Conservation (phyloP, 352 stramenopile species). For the Phytopythium helicoides region DNA sequence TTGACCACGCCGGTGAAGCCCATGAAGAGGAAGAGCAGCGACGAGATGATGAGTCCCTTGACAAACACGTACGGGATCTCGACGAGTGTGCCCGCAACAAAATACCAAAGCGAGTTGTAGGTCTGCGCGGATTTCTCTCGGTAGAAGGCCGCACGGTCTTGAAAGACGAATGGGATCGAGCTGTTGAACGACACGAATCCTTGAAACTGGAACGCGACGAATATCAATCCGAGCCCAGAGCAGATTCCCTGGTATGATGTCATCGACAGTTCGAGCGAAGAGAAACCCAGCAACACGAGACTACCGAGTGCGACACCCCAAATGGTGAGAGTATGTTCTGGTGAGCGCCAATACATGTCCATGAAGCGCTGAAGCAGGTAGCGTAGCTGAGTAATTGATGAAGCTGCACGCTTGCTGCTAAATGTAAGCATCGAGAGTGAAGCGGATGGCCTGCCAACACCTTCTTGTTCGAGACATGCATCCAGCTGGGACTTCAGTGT, state of each 20-base stretch:
- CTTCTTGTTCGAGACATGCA: no score
- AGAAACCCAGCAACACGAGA: slow-evolving; percentile 64
- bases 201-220: slow-evolving; percentile 57
- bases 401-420: slow-evolving; percentile 22
- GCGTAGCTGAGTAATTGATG: slow-evolving; percentile 10
- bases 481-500: slow-evolving; percentile 14
- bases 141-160: slow-evolving; percentile 66
- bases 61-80: slow-evolving; percentile 56
- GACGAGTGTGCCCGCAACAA: slow-evolving; percentile 54
- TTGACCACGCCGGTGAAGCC: slow-evolving; percentile 23
- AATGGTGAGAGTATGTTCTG: slow-evolving; percentile 71
- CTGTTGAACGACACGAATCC: slow-evolving; percentile 61
- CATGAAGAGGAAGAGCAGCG: slow-evolving; percentile 33
- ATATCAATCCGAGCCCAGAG: slow-evolving; percentile 56
- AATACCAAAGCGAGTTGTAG: slow-evolving; percentile 72
- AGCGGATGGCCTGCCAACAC: no score
- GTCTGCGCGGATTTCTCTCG: slow-evolving; percentile 63
- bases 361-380: slow-evolving; percentile 14
- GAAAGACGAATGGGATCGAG: slow-evolving; percentile 47
- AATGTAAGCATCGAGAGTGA: no score
- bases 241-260: slow-evolving; percentile 27
- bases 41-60: slow-evolving; percentile 23
- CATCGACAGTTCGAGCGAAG: slow-evolving; percentile 26
- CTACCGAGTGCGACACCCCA: slow-evolving; percentile 42
- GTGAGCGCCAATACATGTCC: slow-evolving; percentile 41